Evolutionary conservation across 768 basidiomycete species (phyloP).

Genomic region (Panaeolus papilionaceus): DNA sequence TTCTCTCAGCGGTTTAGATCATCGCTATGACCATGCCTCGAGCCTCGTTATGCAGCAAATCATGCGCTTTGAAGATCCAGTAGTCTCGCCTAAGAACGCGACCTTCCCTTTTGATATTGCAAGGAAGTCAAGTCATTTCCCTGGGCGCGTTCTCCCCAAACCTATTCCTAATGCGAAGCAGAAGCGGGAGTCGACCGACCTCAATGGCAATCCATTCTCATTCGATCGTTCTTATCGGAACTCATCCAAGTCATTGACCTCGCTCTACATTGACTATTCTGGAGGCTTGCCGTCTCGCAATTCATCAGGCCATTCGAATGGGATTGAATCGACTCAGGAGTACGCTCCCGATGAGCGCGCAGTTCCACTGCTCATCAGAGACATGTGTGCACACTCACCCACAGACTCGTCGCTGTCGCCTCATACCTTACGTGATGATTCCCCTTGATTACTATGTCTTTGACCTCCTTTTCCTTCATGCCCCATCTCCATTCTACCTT

Average conservation of each 20-base stretch:
- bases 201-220: background rate
- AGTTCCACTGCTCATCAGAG: background rate
- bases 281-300: background rate
- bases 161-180: background rate
- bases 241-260: background rate
- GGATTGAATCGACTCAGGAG: background rate
- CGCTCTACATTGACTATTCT: background rate
- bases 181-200: background rate
- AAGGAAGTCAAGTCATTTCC: background rate
- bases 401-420: conserved; percentile 5
- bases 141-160: background rate
- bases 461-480: background rate
- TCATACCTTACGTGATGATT: background rate
- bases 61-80: conserved; percentile 1
- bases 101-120: background rate
- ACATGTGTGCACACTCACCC: background rate
- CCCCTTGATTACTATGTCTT: background rate
- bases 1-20: background rate
- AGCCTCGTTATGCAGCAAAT: background rate
- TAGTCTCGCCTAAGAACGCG: background rate
- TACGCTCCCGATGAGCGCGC: background rate
- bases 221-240: background rate
- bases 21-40: conserved; percentile 10
- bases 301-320: too few relatives aligned
- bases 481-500: conserved; percentile 2